Base-by-base conservation (phyloP, 352 stramenopile species). In the Globisporangium heterothallicum region DNA sequence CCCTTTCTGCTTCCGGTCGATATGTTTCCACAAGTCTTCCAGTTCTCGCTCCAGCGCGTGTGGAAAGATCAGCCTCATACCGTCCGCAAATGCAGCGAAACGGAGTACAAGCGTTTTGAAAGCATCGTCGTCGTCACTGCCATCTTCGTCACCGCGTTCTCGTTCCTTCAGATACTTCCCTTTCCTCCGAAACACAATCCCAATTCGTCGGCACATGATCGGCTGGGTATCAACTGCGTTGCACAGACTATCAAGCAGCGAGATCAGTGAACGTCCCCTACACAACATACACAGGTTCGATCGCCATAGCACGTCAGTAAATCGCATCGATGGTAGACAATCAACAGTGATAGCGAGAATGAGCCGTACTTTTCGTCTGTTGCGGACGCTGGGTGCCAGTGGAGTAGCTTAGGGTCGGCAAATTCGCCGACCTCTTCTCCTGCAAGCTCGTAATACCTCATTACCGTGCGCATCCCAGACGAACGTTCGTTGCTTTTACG, bases 11-110 rank as follows among this genome's bases (percentile, higher is more conserved):
- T 29, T 53, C 13, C 42, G 49, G 26, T 70, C 61, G 8, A 73
- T 18, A 8, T 64, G 55, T 7, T 45, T 44, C 79, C 79, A 88
- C 12, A 91, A 47, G 7, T 76, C 70, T n/a, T 87, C 70, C 9
- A 86, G 61, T 2, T 87, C 71, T 3, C 61, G 65, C n/a, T 74
- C 68, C 0, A 72, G 35, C 3, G 59, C 66, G 27, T 84, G 63
- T 0, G 77, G 79, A 21, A 88, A 87, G 6, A 88, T 64, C 50
- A 83, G 51, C 4, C 65, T 66, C 1, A 88, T 40, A 0, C 64
- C 72, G 7, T 74, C 52, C 0, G 61, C 64, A 43, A 90, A 87
- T 3, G 44, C 50, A 7, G 55, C 9, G 36, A 68, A 79, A 0
- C 49, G 52, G 21, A 79, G 52, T 5, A 60, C 51, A 19, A 62